Percentiles rank a stretch among this genome's conserved stretches.
phyloP scores from a whole-genome alignment of 768 basidiomycete genomes.

The Phanerochaete sordida region DNA sequence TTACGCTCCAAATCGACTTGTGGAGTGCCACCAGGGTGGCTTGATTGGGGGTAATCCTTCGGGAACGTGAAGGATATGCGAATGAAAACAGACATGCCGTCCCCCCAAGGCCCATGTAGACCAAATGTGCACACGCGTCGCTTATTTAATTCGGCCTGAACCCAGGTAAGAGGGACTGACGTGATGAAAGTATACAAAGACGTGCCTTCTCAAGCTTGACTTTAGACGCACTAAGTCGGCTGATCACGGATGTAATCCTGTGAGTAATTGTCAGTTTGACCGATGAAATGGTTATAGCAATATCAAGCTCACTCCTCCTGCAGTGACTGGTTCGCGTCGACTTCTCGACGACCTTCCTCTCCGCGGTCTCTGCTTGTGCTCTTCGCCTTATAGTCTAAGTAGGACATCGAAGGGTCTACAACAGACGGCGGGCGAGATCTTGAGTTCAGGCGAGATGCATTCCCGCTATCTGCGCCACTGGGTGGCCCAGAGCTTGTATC shows the following conservation, averaged over 20 bases:
- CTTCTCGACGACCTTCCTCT: slow-evolving; percentile 31
- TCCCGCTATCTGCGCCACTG: slow-evolving; percentile 46
- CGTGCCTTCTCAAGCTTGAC: slow-evolving; percentile 83
- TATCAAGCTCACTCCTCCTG: slow-evolving; percentile 64
- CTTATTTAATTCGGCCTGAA: slow-evolving; percentile 63
- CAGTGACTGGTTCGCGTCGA: slow-evolving; percentile 44
- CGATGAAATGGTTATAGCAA: neutral
- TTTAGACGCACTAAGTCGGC: slow-evolving; percentile 60
- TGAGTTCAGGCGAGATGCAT: slow-evolving; percentile 44
- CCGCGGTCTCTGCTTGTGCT: slow-evolving; percentile 45
- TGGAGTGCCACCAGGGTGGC: slow-evolving; percentile 63
- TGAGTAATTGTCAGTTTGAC: neutral
- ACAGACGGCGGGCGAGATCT: slow-evolving; percentile 36
- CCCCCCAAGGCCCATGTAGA: slow-evolving; percentile 90
- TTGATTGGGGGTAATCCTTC: slow-evolving; percentile 65
- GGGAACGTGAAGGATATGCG: slow-evolving; percentile 91
- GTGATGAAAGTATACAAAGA: no score
- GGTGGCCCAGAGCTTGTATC: slow-evolving; percentile 56
- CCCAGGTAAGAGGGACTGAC: neutral
- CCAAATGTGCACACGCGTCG: slow-evolving; percentile 82
- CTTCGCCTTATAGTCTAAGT: slow-evolving; percentile 1
- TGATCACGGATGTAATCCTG: slow-evolving; percentile 73
- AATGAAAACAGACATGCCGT: slow-evolving; percentile 76
- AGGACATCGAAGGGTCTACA: slow-evolving; percentile 13
- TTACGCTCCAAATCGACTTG: slow-evolving; percentile 81